phyloP scores from a whole-genome alignment of 495 filamentous ascomycete species.

The Lasiosphaeria hispida region DNA sequence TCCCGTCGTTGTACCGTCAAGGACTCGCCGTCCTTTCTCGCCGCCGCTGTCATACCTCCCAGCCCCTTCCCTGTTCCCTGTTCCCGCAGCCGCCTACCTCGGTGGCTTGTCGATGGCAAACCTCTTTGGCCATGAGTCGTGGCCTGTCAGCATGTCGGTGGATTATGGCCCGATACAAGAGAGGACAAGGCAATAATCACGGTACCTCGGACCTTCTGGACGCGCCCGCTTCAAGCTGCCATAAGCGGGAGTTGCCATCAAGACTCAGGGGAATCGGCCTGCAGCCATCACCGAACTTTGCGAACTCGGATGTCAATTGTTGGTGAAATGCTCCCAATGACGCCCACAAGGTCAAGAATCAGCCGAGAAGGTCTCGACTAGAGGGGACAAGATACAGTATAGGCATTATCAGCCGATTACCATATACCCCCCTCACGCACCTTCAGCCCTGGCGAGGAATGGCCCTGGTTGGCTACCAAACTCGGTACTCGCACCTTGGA shows the following conservation, averaged over 20 bases:
- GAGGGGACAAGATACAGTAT: not conserved
- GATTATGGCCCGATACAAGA: slow-evolving; percentile 1
- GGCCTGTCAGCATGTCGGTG: slow-evolving; percentile 2
- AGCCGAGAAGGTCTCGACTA: slow-evolving; percentile 5
- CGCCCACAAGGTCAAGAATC: slow-evolving; percentile 1
- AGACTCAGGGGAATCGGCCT: too few relatives aligned
- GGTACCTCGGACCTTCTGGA: too few relatives aligned
- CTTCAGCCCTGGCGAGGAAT: slow-evolving; percentile 2
- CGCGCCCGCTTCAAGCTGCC: too few relatives aligned
- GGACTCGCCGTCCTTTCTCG: too few relatives aligned
- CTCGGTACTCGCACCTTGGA: not conserved
- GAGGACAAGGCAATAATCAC: not conserved
- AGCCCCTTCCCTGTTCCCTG: too few relatives aligned
- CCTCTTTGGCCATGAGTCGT: not conserved
- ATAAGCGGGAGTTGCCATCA: too few relatives aligned
- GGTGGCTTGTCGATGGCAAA: not conserved
- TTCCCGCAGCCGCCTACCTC: not conserved
- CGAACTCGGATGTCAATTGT: too few relatives aligned
- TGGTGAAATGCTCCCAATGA: not conserved
- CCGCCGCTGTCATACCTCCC: too few relatives aligned
- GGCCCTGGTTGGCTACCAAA: slow-evolving; percentile 13
- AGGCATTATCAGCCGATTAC: slow-evolving; percentile 8
- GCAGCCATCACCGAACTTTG: too few relatives aligned
- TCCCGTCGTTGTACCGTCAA: too few relatives aligned
- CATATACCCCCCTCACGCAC: not conserved